phyloP scores from a whole-genome alignment of 495 filamentous ascomycete species.

The Neurospora sp. region DNA sequence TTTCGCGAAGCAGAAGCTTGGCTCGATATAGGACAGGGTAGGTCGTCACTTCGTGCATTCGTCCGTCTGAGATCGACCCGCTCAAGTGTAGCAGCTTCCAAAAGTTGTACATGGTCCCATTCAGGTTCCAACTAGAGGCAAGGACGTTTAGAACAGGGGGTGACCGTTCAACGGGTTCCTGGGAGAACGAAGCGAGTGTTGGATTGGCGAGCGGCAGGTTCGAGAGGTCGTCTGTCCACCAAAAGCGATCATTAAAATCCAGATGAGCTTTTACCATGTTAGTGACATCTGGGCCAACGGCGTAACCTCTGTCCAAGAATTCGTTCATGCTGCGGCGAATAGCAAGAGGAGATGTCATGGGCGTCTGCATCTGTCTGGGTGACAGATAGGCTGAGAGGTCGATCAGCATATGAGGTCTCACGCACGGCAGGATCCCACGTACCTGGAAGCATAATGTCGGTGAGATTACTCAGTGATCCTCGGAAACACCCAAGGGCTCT shows the following conservation, averaged over 20 bases:
- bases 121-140: conserved; percentile 39
- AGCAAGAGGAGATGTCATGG: conserved; percentile 39
- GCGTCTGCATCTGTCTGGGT: conserved; percentile 36
- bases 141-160: conserved; percentile 35
- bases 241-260: conserved; percentile 42
- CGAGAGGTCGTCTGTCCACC: conserved; percentile 42
- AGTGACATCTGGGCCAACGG: conserved; percentile 25
- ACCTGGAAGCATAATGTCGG: conserved; percentile 39
- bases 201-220: conserved; percentile 35
- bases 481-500: conserved; percentile 37
- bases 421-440: conserved; percentile 2
- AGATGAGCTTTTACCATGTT: conserved; percentile 31
- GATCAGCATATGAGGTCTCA: conserved; percentile 1
- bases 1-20: conserved; percentile 38
- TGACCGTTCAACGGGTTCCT: conserved; percentile 28
- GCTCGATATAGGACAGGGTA: conserved; percentile 39
- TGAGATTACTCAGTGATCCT: conserved; percentile 30
- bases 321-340: conserved; percentile 42
- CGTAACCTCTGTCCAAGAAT: conserved; percentile 34
- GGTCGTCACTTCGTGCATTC: conserved; percentile 28
- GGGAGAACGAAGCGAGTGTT: conserved; percentile 29
- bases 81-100: conserved; percentile 38
- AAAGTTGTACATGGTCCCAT: conserved; percentile 31
- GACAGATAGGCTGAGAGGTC: conserved; percentile 27
- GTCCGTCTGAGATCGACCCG: conserved; percentile 29